Conservation (phyloP, 225 moss, liverwort and hornwort genomes). For the Bryoerythrophyllum caledonicum region DNA sequence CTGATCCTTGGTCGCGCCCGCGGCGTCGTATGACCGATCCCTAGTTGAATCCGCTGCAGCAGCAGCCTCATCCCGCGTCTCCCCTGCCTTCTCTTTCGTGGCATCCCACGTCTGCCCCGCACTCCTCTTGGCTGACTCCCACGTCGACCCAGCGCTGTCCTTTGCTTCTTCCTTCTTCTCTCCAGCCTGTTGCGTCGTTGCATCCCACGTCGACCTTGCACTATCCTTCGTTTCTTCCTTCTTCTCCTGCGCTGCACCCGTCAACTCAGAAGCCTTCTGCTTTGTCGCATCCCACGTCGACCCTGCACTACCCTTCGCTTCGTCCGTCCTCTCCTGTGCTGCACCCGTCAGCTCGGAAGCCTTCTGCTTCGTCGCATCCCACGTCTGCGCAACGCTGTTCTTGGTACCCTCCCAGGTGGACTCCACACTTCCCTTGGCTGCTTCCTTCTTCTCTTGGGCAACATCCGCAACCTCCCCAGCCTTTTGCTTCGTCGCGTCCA, state of each 20-base stretch:
- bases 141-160: conserved; percentile 9
- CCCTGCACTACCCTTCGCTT: neutral
- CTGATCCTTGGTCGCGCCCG: neutral
- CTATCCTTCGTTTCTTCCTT: conserved; percentile 15
- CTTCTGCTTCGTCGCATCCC: conserved; percentile 23
- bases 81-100: conserved; percentile 25
- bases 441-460: conserved; percentile 4
- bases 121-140: conserved; percentile 16
- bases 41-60: neutral
- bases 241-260: conserved; percentile 11
- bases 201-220: conserved; percentile 4
- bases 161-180: conserved; percentile 17
- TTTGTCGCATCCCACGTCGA: conserved; percentile 28
- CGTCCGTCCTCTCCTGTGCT: conserved; percentile 4
- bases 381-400: neutral
- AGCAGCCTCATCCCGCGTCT: conserved; percentile 16
- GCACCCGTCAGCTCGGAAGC: neutral
- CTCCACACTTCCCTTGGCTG: neutral
- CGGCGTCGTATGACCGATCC: conserved; percentile 22
- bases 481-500: conserved; percentile 22
- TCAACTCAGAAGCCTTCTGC: conserved; percentile 21
- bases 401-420: conserved; percentile 10
- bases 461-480: conserved; percentile 3
- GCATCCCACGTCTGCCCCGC: conserved; percentile 10
- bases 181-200: conserved; percentile 13